Evolutionary conservation across 176 grass and related monocot genomes (phyloP).

Genomic region (Typha latifolia): DNA sequence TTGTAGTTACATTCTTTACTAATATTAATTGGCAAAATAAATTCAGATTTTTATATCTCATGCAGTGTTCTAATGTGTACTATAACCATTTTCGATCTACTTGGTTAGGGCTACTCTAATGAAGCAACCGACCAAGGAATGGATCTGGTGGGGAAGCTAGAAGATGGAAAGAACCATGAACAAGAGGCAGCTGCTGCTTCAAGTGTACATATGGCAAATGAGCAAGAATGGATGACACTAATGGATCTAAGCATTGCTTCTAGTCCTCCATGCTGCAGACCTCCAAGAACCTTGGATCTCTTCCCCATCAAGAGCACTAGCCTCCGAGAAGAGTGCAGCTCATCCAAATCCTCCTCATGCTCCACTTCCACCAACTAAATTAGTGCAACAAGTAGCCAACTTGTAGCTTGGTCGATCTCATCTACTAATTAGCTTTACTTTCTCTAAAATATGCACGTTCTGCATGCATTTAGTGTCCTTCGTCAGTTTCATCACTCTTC

Average conservation of each 20-base stretch:
- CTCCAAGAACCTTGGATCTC: slow-evolving; percentile 70
- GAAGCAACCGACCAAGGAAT: slow-evolving; percentile 22
- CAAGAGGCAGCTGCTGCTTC: slow-evolving; percentile 1
- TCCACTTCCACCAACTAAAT: slow-evolving; percentile 81
- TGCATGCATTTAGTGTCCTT: no score
- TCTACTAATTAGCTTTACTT: background rate
- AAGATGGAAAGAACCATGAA: slow-evolving; percentile 28
- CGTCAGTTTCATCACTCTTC: no score
- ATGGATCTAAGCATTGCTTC: slow-evolving; percentile 16
- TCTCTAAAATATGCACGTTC: no score
- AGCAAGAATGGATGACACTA: slow-evolving; percentile 22
- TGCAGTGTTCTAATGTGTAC: background rate
- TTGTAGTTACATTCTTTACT: no score
- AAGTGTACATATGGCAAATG: background rate
- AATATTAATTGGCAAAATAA: no score
- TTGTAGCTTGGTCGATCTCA: background rate
- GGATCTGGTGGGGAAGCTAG: slow-evolving; percentile 32
- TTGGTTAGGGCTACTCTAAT: slow-evolving; percentile 24
- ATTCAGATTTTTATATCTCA: no score
- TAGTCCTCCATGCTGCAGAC: slow-evolving; percentile 48
- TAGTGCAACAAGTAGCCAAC: background rate
- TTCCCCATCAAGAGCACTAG: slow-evolving; percentile 78
- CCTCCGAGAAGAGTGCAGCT: slow-evolving; percentile 72
- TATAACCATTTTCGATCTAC: background rate
- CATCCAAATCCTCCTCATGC: slow-evolving; percentile 88